Conservation (phyloP, 805 yeast species). For the Huiozyma sinensis region DNA sequence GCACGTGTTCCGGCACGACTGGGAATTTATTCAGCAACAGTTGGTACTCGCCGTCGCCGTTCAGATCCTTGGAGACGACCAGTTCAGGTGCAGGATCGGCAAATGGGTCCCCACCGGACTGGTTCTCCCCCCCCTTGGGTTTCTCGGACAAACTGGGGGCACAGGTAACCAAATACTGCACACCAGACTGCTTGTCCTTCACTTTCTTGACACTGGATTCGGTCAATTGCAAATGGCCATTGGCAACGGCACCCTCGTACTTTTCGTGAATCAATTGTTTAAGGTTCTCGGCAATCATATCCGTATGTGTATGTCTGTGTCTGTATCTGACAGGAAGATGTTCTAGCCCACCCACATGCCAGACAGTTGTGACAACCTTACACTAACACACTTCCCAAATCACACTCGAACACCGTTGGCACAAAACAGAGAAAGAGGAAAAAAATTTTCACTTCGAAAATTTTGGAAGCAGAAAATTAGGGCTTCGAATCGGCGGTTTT, state of each 20-base stretch:
- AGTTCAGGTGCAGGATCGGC: slow-evolving; percentile 67
- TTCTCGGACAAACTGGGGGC: slow-evolving; percentile 28
- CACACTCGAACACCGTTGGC: too few species aligned
- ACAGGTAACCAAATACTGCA: slow-evolving; percentile 25
- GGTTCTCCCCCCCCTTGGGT: slow-evolving; percentile 23
- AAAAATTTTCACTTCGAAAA: too few species aligned
- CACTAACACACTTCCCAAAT: too few species aligned
- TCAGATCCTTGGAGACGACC: slow-evolving; percentile 45
- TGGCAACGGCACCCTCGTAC: slow-evolving; percentile 38
- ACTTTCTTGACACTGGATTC: slow-evolving; percentile 33
- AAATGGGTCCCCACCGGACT: slow-evolving; percentile 54
- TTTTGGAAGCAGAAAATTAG: too few species aligned
- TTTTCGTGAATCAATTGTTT: slow-evolving; percentile 27
- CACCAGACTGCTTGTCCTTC: slow-evolving; percentile 24
- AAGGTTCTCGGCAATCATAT: slow-evolving; percentile 30
- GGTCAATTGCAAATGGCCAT: slow-evolving; percentile 40
- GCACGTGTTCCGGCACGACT: slow-evolving; percentile 64
- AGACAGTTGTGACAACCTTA: too few species aligned
- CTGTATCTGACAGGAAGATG: not conserved
- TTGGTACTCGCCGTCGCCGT: slow-evolving; percentile 38
- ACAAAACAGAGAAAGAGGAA: too few species aligned
- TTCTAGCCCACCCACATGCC: too few species aligned
- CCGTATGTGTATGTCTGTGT: not conserved
- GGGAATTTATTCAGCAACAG: slow-evolving; percentile 82
- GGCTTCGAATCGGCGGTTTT: too few species aligned